A percentile compares a stretch with the other conserved stretches of the same genome.
These are phyloP conservation scores for Sungouiozyma ichnusensis DNA, from an alignment of 805 yeast genomes.

Conservation along the genomic window DNA sequence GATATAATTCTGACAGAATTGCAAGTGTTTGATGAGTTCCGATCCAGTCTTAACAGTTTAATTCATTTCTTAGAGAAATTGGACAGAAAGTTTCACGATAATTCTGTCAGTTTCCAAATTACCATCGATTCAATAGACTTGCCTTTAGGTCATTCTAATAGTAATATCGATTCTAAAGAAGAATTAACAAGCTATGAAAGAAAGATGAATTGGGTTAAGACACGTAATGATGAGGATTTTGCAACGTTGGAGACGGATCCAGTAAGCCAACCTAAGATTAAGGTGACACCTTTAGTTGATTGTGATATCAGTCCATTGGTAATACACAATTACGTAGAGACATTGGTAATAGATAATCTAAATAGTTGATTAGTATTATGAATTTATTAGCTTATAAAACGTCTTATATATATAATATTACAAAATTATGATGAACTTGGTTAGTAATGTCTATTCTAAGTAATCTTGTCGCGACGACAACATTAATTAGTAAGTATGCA, in stretches of 20 bases:
- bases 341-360: slow-evolving; percentile 1
- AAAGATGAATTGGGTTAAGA: slow-evolving; percentile 25
- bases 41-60: slow-evolving; percentile 24
- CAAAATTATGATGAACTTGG: background rate
- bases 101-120: slow-evolving; percentile 21
- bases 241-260: slow-evolving; percentile 5
- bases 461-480: background rate
- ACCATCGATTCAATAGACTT: slow-evolving; percentile 20
- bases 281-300: slow-evolving; percentile 30
- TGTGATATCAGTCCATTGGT: slow-evolving; percentile 34
- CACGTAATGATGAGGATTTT: slow-evolving; percentile 16
- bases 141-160: slow-evolving; percentile 17
- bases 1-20: slow-evolving; percentile 10
- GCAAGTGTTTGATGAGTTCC: slow-evolving; percentile 25
- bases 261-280: slow-evolving; percentile 12
- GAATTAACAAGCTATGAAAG: slow-evolving; percentile 16
- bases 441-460: background rate
- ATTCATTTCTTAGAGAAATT: slow-evolving; percentile 18
- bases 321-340: slow-evolving; percentile 31
- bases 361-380: slow-evolving; percentile 1
- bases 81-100: slow-evolving; percentile 15
- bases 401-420: slow-evolving; percentile 1
- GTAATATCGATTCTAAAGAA: slow-evolving; percentile 7
- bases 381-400: background rate
- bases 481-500: background rate